Percentiles rank a stretch among this genome's conserved stretches.
Evolutionary conservation across 768 basidiomycete species (phyloP).

Genomic region (Agrocybe pediades): DNA sequence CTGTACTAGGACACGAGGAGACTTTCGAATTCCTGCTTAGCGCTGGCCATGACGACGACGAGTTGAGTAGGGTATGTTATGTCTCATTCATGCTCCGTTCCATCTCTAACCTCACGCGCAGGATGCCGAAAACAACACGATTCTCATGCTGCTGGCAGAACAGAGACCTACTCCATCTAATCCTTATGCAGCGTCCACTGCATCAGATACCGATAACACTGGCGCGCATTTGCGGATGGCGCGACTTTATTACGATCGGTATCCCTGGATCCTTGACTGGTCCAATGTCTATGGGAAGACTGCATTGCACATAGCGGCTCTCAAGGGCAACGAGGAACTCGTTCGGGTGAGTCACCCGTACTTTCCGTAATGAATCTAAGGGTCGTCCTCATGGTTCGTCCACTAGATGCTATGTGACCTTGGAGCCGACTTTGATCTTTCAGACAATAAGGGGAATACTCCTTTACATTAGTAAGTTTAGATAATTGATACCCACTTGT

Average conservation of each 20-base stretch:
- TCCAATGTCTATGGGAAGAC: conserved; percentile 90
- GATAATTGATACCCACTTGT: conserved; percentile 1
- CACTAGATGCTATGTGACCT: conserved; percentile 86
- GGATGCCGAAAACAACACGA: conserved; percentile 93
- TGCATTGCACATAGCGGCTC: conserved; percentile 83
- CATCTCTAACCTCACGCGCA: conserved; percentile 29
- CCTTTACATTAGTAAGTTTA: conserved; percentile 85
- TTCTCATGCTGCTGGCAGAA: conserved; percentile 91
- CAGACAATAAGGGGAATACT: conserved; percentile 92
- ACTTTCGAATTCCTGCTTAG: conserved; percentile 89
- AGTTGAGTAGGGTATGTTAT: conserved; percentile 78
- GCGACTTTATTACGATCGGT: conserved; percentile 81
- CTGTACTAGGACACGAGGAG: conserved; percentile 85
- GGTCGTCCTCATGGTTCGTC: conserved; percentile 11
- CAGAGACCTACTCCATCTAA: conserved; percentile 55
- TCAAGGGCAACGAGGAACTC: conserved; percentile 89
- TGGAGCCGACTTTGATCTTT: conserved; percentile 85
- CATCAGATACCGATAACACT: conserved; percentile 57
- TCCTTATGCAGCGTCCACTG: conserved; percentile 46
- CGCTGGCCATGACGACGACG: conserved; percentile 91
- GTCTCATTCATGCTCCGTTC: conserved; percentile 2
- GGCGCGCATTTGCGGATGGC: conserved; percentile 86
- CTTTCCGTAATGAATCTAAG: neutral
- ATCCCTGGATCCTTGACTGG: conserved; percentile 89
- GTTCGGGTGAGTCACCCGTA: conserved; percentile 62